phyloP scores from a whole-genome alignment of 148 eudicot genomes.

The Diospyros lotus region DNA sequence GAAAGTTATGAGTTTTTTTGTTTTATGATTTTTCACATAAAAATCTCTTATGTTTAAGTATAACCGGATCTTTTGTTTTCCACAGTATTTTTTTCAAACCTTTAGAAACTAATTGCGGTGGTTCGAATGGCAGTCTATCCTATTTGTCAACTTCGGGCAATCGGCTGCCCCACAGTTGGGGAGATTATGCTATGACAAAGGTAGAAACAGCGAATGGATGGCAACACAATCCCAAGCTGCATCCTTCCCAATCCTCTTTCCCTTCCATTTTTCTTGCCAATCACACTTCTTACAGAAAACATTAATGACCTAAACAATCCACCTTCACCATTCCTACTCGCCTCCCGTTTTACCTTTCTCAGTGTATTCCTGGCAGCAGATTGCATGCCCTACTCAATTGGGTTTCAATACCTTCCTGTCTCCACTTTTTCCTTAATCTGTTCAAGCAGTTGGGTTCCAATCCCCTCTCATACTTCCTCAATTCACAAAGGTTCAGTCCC shows the following conservation, averaged over 20 bases:
- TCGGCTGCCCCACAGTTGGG: slow-evolving; percentile 36
- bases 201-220: slow-evolving; percentile 43
- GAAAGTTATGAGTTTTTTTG: too few species aligned
- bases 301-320: neutral
- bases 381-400: slow-evolving; percentile 44
- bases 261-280: slow-evolving; percentile 25
- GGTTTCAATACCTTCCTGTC: slow-evolving; percentile 51
- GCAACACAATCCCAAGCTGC: slow-evolving; percentile 26
- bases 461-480: slow-evolving; percentile 52
- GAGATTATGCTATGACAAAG: slow-evolving; percentile 38
- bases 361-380: slow-evolving; percentile 41
- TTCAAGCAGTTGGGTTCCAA: slow-evolving; percentile 58
- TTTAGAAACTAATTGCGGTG: slow-evolving; percentile 23
- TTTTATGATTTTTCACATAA: too few species aligned
- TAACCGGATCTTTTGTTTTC: too few species aligned
- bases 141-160: slow-evolving; percentile 35
- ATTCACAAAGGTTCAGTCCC: slow-evolving; percentile 57
- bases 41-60: too few species aligned
- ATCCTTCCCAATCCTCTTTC: slow-evolving; percentile 44
- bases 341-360: slow-evolving; percentile 19
- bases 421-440: slow-evolving; percentile 55
- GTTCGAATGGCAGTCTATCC: slow-evolving; percentile 24
- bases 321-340: slow-evolving; percentile 17
- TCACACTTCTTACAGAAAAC: slow-evolving; percentile 8
- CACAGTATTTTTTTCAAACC: too few species aligned